phyloP scores from a whole-genome alignment of 495 filamentous ascomycete species.

The Aspergillus steynii region DNA sequence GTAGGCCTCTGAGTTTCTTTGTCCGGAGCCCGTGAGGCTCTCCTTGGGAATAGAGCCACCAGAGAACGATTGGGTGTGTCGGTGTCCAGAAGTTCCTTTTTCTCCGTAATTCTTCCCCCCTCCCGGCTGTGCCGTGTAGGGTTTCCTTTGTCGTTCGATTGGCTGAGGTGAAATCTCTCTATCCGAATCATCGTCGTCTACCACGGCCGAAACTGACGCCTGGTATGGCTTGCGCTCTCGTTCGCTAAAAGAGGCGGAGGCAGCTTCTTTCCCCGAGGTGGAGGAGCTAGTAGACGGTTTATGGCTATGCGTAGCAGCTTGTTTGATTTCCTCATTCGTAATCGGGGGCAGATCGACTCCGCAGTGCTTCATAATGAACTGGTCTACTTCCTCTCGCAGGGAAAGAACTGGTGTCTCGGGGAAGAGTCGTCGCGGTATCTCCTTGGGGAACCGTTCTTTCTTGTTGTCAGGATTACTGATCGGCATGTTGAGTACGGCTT shows the following conservation, averaged over 20 bases:
- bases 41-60: slow-evolving; percentile 28
- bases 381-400: slow-evolving; percentile 44
- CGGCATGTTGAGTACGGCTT: slow-evolving; percentile 71
- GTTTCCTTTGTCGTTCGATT: slow-evolving; percentile 64
- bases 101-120: slow-evolving; percentile 57
- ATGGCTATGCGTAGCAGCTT: slow-evolving; percentile 25
- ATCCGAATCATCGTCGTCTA: slow-evolving; percentile 52
- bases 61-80: slow-evolving; percentile 32
- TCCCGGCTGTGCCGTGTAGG: slow-evolving; percentile 57
- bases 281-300: slow-evolving; percentile 22
- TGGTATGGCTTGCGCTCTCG: slow-evolving; percentile 54
- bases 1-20: slow-evolving; percentile 22
- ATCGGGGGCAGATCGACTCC: slow-evolving; percentile 48
- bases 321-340: slow-evolving; percentile 39
- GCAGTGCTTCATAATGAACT: slow-evolving; percentile 48
- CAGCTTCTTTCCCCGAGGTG: slow-evolving; percentile 21
- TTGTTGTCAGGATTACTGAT: slow-evolving; percentile 72
- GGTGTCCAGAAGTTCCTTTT: slow-evolving; percentile 15
- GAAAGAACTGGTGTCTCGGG: slow-evolving; percentile 48
- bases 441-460: slow-evolving; percentile 76
- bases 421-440: slow-evolving; percentile 72
- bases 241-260: slow-evolving; percentile 40
- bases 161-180: slow-evolving; percentile 40
- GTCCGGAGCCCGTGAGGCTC: slow-evolving; percentile 11
- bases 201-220: slow-evolving; percentile 33